Base-by-base conservation (phyloP, 208 protist genomes). In the Trypanosoma grayi region DNA sequence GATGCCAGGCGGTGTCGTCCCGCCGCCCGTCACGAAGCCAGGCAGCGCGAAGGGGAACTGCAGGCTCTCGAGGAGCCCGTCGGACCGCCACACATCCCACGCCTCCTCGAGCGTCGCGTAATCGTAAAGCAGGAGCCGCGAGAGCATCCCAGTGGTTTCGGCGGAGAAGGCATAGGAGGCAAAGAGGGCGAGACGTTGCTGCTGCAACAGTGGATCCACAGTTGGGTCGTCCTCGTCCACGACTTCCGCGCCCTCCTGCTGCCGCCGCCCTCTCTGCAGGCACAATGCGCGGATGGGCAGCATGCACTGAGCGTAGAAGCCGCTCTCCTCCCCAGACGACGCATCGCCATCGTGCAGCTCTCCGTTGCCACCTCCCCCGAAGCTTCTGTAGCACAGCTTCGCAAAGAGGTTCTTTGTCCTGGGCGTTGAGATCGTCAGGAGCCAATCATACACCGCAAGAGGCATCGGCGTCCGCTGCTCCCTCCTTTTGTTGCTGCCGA, bases 81-180 rank as follows among this genome's bases (percentile, higher is more conserved):
- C 30, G 16, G 46, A 44, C 28, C 37, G 33, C 70, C 70, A 70
- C 1, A 62, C 46, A 77, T 37, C 68, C 84, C 67, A 91, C 62
- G 16, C 67, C 50, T 8, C 45, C 45, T 75, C 74, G 79, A 48
- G 62, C 67, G 34, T 37, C 30, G 31, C 22, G 41, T 75, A 43
- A 44, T 92, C 81, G 10, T 82, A 66, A 11, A 85, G 40, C 9
- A 87, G 73, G 31, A 92, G 73, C 14, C 75, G 75, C 24, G 77
- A 75, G 16, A 89, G 68, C 33, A 68, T 57, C n/a, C 69, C 74
- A 14, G 79, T 58, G 8, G 67, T 73, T 16, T 83, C 70, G 5
- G 65, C 51, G 28, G 76, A 77, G 43, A 92, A 81, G 20, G 87
- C n/a, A 50, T 80, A 70, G 8, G 70, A 30, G 14, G 66, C 72